A percentile compares a stretch with the other conserved stretches of the same genome.
Conservation (phyloP, 495 filamentous ascomycete species). For the Lichenothelia convexa region DNA sequence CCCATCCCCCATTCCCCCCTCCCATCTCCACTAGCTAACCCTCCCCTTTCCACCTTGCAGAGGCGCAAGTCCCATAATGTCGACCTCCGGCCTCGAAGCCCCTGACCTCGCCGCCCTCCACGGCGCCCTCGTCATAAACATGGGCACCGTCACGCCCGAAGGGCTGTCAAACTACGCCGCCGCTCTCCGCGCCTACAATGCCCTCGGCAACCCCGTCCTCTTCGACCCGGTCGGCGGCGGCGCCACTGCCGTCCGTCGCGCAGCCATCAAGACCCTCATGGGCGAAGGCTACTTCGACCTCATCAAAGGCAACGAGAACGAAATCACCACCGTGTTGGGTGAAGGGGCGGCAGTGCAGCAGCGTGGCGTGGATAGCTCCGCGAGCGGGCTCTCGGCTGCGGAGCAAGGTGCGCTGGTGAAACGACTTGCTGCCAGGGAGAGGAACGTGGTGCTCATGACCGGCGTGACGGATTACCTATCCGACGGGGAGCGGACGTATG, state of each 20-base stretch:
- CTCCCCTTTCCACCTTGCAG: constrained; percentile 65
- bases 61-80: constrained; percentile 88
- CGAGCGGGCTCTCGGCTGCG: constrained; percentile 30
- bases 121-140: constrained; percentile 72
- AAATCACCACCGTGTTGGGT: constrained; percentile 56
- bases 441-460: constrained; percentile 72
- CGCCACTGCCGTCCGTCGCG: constrained; percentile 55
- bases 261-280: constrained; percentile 54
- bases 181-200: constrained; percentile 64
- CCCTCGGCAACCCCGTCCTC: constrained; percentile 49
- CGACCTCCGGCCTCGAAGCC: constrained; percentile 69
- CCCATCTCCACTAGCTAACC: constrained; percentile 82
- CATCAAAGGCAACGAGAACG: constrained; percentile 90
- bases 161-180: constrained; percentile 46
- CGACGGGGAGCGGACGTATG: constrained; percentile 47
- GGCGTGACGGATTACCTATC: constrained; percentile 62
- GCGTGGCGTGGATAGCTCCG: constrained; percentile 71
- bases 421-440: constrained; percentile 44
- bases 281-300: constrained; percentile 59
- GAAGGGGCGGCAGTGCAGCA: constrained; percentile 34
- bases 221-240: constrained; percentile 88
- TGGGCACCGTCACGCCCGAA: constrained; percentile 71
- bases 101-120: constrained; percentile 48
- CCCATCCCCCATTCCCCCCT: constrained; percentile 89
- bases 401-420: constrained; percentile 43